phyloP scores from a whole-genome alignment of 805 yeast genomes.

The Starmerella bacillaris region DNA sequence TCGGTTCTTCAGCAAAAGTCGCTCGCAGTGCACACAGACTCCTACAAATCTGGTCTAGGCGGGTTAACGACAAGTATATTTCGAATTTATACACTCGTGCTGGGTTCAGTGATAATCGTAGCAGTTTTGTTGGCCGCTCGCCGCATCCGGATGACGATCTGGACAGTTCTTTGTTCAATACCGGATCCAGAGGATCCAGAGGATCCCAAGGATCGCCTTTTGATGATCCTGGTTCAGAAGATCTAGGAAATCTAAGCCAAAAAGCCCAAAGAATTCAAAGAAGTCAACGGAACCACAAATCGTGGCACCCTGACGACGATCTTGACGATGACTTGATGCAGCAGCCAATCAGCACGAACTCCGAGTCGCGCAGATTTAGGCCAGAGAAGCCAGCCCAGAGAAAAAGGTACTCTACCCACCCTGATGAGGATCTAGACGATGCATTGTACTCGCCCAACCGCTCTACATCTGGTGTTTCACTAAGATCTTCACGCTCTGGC shows the following conservation, averaged over 20 bases:
- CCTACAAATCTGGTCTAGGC: constrained; percentile 46
- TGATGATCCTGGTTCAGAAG: background rate
- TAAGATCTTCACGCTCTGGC: background rate
- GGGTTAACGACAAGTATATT: constrained; percentile 11
- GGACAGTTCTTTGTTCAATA: background rate
- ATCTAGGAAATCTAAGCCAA: background rate
- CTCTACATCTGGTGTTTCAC: background rate
- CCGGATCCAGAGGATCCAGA: background rate
- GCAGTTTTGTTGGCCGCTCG: background rate
- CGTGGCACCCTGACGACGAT: background rate
- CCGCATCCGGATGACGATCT: background rate
- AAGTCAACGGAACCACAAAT: no score
- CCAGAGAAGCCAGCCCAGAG: background rate
- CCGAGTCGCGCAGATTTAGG: background rate
- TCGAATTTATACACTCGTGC: constrained; percentile 7
- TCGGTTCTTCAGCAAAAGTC: constrained; percentile 22
- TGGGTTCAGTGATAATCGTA: constrained; percentile 6
- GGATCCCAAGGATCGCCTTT: background rate
- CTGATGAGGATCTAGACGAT: constrained; percentile 13
- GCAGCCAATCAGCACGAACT: background rate
- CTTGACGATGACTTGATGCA: background rate
- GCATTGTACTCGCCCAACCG: background rate
- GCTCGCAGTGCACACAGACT: constrained; percentile 32
- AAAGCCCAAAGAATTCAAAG: background rate
- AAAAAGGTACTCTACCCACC: constrained; percentile 7